Evolutionary conservation across 2,329 filamentous ascomycete species (phyloP).

Genomic region (Sporothrix phasma): DNA sequence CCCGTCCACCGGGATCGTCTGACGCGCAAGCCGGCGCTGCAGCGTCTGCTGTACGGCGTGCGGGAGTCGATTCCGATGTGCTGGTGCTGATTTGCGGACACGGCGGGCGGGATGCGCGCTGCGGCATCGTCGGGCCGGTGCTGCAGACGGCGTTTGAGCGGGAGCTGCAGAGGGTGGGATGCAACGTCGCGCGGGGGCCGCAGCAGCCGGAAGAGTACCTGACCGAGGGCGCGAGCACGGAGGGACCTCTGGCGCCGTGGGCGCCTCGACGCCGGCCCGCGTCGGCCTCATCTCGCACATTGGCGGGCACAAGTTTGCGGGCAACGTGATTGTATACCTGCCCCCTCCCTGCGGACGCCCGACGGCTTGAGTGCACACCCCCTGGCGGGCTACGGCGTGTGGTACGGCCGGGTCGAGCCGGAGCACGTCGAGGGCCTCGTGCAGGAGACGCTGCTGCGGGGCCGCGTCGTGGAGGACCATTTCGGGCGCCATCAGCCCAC

Average conservation of each 20-base stretch:
- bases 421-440: slow-evolving; percentile 68
- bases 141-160: slow-evolving; percentile 60
- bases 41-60: slow-evolving; percentile 43
- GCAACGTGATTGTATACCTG: slow-evolving; percentile 74
- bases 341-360: slow-evolving; percentile 42
- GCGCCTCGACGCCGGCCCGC: slow-evolving; percentile 36
- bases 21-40: slow-evolving; percentile 43
- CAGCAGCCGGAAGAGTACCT: slow-evolving; percentile 28
- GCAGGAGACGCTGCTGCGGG: slow-evolving; percentile 56
- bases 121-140: slow-evolving; percentile 68
- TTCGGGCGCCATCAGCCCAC: slow-evolving; percentile 56
- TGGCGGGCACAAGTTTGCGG: slow-evolving; percentile 76
- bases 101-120: slow-evolving; percentile 68
- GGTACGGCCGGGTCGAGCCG: slow-evolving; percentile 73
- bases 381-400: slow-evolving; percentile 62
- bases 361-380: slow-evolving; percentile 41
- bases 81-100: slow-evolving; percentile 86
- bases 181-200: slow-evolving; percentile 39
- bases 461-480: slow-evolving; percentile 58
- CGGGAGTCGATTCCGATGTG: slow-evolving; percentile 49
- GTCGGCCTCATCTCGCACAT: slow-evolving; percentile 69
- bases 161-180: slow-evolving; percentile 41
- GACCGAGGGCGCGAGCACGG: neutral
- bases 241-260: no score
- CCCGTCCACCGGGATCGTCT: slow-evolving; percentile 46